phyloP scores from a whole-genome alignment of 116 monocot genomes.

The Papilionanthe hybrid region DNA sequence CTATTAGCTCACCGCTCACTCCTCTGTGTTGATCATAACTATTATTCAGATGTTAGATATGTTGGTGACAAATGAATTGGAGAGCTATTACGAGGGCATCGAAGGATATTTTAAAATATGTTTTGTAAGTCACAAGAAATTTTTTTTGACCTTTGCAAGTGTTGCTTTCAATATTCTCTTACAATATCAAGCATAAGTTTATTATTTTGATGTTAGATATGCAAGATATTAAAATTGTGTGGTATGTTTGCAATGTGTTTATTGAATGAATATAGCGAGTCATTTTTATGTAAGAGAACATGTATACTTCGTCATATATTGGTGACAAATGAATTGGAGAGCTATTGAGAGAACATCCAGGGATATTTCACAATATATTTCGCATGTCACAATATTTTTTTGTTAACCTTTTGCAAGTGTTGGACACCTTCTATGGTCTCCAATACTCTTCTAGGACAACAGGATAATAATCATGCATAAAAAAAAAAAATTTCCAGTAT shows the following conservation, averaged over 20 bases:
- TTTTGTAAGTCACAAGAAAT: background rate
- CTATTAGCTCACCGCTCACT: too few relatives aligned
- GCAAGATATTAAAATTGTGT: too few relatives aligned
- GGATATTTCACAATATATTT: background rate
- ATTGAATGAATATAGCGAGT: too few relatives aligned
- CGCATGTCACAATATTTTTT: background rate
- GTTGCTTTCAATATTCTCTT: too few relatives aligned
- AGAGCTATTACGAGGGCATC: background rate
- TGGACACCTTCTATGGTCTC: background rate
- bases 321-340: background rate
- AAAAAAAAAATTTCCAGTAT: too few relatives aligned
- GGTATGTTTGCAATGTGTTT: too few relatives aligned
- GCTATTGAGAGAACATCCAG: background rate
- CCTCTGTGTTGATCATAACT: too few relatives aligned
- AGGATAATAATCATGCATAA: too few relatives aligned
- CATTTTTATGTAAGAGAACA: background rate
- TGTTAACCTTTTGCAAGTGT: background rate
- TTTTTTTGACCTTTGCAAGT: background rate
- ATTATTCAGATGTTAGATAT: too few relatives aligned
- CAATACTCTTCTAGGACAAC: background rate
- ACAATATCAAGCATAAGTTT: too few relatives aligned
- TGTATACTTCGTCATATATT: background rate
- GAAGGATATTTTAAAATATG: background rate
- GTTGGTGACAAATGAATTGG: background rate
- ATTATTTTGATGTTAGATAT: too few relatives aligned